phyloP scores from a whole-genome alignment of 1,284 basidiomycete species.

The Fomitopsis schrenkii region DNA sequence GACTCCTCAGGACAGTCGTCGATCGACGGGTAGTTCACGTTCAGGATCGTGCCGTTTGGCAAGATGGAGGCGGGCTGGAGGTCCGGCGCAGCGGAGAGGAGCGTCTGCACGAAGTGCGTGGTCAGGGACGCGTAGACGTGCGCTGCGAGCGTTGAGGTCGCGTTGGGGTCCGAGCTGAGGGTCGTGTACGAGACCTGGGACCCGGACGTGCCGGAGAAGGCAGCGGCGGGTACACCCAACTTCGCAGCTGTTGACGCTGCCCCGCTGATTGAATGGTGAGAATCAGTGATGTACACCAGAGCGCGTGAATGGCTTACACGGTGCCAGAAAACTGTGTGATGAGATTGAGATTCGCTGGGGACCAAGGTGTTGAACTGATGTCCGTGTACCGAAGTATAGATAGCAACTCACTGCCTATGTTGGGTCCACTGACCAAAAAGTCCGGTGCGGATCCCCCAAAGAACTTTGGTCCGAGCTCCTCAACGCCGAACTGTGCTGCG shows the following conservation, averaged over 20 bases:
- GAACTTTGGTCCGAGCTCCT: slow-evolving; percentile 41
- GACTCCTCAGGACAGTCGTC: slow-evolving; percentile 32
- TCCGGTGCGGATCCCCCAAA: slow-evolving; percentile 38
- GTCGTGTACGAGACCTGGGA: slow-evolving; percentile 44
- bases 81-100: slow-evolving; percentile 23
- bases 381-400: neutral
- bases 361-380: neutral
- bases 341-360: slow-evolving; percentile 14
- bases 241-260: slow-evolving; percentile 43
- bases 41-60: slow-evolving; percentile 38
- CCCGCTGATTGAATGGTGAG: slow-evolving; percentile 29
- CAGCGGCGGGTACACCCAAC: slow-evolving; percentile 44
- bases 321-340: slow-evolving; percentile 17
- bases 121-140: slow-evolving; percentile 40
- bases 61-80: slow-evolving; percentile 28
- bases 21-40: slow-evolving; percentile 50
- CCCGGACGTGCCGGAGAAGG: slow-evolving; percentile 42
- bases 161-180: slow-evolving; percentile 31
- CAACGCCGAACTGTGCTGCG: slow-evolving; percentile 42
- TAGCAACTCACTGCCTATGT: slow-evolving; percentile 16
- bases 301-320: slow-evolving; percentile 9
- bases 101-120: slow-evolving; percentile 34
- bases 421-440: slow-evolving; percentile 38
- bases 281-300: neutral
- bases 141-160: slow-evolving; percentile 33